Evolutionary conservation across 176 grass and related monocot species (phyloP).

Genomic region (Carex scoparia): DNA sequence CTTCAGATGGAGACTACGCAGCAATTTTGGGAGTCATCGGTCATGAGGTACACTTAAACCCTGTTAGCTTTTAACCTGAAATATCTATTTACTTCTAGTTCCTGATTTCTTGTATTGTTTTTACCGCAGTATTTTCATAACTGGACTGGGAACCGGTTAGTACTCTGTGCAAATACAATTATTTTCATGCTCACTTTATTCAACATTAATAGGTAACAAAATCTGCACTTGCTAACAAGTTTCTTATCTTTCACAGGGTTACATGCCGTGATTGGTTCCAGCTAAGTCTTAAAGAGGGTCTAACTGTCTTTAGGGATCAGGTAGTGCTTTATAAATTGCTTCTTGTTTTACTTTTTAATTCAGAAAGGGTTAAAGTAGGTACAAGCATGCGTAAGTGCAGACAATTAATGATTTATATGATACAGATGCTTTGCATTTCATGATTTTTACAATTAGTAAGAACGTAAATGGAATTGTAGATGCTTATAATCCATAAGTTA

Average conservation of each 20-base stretch:
- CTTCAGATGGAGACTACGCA: conserved; percentile 94
- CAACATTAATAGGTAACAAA: conserved; percentile 5
- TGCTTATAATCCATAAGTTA: not conserved
- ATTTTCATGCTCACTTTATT: not conserved
- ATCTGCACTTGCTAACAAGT: not conserved
- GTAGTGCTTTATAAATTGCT: conserved; percentile 29
- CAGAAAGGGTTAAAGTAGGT: not conserved
- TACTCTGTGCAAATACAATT: not conserved
- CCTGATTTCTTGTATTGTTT: conserved; percentile 27
- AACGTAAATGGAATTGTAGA: not conserved
- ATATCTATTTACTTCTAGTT: conserved; percentile 16
- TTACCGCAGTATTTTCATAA: conserved; percentile 97
- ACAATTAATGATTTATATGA: not conserved
- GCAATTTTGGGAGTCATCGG: conserved; percentile 96
- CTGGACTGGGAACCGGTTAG: conserved; percentile 94
- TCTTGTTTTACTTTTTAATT: not conserved
- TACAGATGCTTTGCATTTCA: not conserved
- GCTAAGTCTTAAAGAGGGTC: conserved; percentile 93
- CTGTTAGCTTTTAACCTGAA: conserved; percentile 1
- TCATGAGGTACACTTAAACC: conserved; percentile 59
- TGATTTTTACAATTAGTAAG: not conserved
- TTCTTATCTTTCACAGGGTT: conserved; percentile 50
- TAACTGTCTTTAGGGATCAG: conserved; percentile 98
- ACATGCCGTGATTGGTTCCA: conserved; percentile 99
- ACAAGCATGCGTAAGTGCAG: not conserved